These are phyloP conservation scores for Colletotrichum cuscutae DNA, from an alignment of 2,329 filamentous ascomycete genomes.

Conservation along the genomic window DNA sequence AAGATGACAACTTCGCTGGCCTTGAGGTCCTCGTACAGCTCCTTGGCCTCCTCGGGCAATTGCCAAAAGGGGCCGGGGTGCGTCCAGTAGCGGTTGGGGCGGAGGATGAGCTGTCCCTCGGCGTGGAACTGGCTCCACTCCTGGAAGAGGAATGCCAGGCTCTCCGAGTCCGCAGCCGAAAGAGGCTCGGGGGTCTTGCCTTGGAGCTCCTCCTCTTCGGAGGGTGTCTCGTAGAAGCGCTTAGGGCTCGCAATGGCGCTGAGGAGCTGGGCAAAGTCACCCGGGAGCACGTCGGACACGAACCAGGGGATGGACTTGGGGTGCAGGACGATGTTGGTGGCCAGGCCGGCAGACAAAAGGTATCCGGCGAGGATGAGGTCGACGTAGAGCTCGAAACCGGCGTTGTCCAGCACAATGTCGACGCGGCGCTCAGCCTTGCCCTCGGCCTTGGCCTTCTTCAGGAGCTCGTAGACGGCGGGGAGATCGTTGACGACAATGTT, in stretches of 20 bases:
- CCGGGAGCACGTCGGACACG: slow-evolving; percentile 91
- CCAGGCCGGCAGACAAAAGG: slow-evolving; percentile 83
- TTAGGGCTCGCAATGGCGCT: slow-evolving; percentile 81
- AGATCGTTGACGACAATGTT: slow-evolving; percentile 95
- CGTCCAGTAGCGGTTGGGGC: slow-evolving; percentile 94
- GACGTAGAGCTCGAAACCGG: slow-evolving; percentile 96
- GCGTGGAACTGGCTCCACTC: slow-evolving; percentile 84
- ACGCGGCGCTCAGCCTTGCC: slow-evolving; percentile 78
- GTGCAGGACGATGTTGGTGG: slow-evolving; percentile 87
- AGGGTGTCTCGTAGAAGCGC: slow-evolving; percentile 79
- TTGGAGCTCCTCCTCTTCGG: slow-evolving; percentile 71
- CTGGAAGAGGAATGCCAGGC: slow-evolving; percentile 81
- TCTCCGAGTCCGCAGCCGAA: slow-evolving; percentile 71
- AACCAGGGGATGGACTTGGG: slow-evolving; percentile 98
- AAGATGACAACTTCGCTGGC: slow-evolving; percentile 90
- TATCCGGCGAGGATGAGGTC: slow-evolving; percentile 94
- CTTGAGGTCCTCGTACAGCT: slow-evolving; percentile 81
- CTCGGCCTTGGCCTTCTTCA: slow-evolving; percentile 72
- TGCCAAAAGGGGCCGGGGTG: slow-evolving; percentile 89
- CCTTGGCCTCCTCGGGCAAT: slow-evolving; percentile 74
- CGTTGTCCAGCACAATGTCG: slow-evolving; percentile 96
- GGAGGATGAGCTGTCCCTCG: slow-evolving; percentile 84
- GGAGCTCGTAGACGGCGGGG: slow-evolving; percentile 73
- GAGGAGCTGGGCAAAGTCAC: slow-evolving; percentile 86
- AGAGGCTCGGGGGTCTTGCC: slow-evolving; percentile 70